Evolutionary conservation across 2,329 filamentous ascomycete species (phyloP).

Genomic region (Mollisiaceae sp.): DNA sequence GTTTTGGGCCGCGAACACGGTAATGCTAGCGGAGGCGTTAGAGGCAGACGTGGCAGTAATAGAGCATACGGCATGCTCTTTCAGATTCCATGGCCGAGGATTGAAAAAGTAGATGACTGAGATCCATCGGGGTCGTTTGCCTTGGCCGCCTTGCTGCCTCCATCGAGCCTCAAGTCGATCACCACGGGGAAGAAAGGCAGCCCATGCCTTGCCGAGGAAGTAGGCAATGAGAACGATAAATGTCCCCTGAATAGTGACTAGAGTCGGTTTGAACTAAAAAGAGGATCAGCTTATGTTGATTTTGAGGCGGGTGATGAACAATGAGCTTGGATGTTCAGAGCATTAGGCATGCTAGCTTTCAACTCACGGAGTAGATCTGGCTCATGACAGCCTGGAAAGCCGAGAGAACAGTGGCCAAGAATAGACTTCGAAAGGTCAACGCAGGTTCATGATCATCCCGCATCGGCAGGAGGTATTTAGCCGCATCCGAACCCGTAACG

Average conservation of each 20-base stretch:
- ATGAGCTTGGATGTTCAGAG: neutral
- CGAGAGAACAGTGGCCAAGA: slow-evolving; percentile 55
- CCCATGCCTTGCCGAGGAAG: slow-evolving; percentile 57
- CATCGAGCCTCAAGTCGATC: slow-evolving; percentile 55
- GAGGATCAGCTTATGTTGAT: neutral
- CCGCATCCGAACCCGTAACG: slow-evolving; percentile 56
- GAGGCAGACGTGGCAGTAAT: slow-evolving; percentile 60
- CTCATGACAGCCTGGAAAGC: slow-evolving; percentile 60
- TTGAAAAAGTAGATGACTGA: slow-evolving; percentile 53
- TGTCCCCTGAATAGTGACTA: slow-evolving; percentile 53
- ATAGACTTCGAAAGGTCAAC: slow-evolving; percentile 58
- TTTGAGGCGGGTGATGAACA: neutral
- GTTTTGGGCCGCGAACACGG: slow-evolving; percentile 51
- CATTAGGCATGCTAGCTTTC: neutral
- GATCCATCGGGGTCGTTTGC: slow-evolving; percentile 50
- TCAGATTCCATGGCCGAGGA: slow-evolving; percentile 56
- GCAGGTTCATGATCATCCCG: slow-evolving; percentile 58
- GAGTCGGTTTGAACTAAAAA: slow-evolving; percentile 57
- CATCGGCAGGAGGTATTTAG: slow-evolving; percentile 53
- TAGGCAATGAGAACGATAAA: slow-evolving; percentile 64
- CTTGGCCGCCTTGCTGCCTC: slow-evolving; percentile 49
- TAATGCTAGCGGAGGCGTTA: slow-evolving; percentile 50
- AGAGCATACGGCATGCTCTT: slow-evolving; percentile 60
- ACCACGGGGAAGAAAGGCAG: slow-evolving; percentile 55
- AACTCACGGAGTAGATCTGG: slow-evolving; percentile 57